Percentiles rank a stretch among this genome's conserved stretches.
Evolutionary conservation across 1,139 yeast genomes (phyloP).

Genomic region (Blastobotrys serpentis): DNA sequence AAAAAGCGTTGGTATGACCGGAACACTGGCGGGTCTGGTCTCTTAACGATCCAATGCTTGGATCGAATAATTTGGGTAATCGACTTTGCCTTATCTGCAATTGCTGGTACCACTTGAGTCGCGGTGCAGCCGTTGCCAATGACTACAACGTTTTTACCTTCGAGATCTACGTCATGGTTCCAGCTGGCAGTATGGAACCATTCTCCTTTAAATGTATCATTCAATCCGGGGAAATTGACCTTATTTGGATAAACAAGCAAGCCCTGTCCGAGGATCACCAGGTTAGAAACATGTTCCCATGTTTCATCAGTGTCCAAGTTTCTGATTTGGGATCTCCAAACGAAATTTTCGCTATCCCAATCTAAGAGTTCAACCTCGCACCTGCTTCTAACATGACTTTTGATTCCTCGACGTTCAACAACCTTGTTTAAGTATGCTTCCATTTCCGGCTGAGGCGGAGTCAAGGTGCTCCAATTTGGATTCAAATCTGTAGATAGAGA

Average conservation of each 20-base stretch:
- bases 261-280: conserved; percentile 29
- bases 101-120: conserved; percentile 34
- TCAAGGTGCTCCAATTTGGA: conserved; percentile 31
- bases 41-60: conserved; percentile 23
- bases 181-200: conserved; percentile 31
- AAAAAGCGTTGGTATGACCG: conserved; percentile 10
- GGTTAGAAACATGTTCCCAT: conserved; percentile 21
- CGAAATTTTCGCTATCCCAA: conserved; percentile 27
- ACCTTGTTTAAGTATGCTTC: conserved; percentile 26
- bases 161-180: conserved; percentile 27
- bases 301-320: conserved; percentile 29
- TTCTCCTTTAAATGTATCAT: conserved; percentile 31
- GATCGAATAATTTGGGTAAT: conserved; percentile 27
- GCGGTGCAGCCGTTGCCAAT: conserved; percentile 36
- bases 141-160: conserved; percentile 30
- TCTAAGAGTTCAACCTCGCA: conserved; percentile 29
- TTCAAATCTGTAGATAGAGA: conserved; percentile 32
- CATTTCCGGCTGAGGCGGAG: conserved; percentile 29
- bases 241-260: conserved; percentile 28
- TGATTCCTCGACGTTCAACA: conserved; percentile 26
- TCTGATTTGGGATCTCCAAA: conserved; percentile 27
- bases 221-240: conserved; percentile 29
- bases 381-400: conserved; percentile 22
- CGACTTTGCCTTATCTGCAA: conserved; percentile 19
- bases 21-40: conserved; percentile 9